These are phyloP conservation scores for Cladorrhinum sp. DNA, from an alignment of 2,329 filamentous ascomycete genomes.

Conservation along the genomic window DNA sequence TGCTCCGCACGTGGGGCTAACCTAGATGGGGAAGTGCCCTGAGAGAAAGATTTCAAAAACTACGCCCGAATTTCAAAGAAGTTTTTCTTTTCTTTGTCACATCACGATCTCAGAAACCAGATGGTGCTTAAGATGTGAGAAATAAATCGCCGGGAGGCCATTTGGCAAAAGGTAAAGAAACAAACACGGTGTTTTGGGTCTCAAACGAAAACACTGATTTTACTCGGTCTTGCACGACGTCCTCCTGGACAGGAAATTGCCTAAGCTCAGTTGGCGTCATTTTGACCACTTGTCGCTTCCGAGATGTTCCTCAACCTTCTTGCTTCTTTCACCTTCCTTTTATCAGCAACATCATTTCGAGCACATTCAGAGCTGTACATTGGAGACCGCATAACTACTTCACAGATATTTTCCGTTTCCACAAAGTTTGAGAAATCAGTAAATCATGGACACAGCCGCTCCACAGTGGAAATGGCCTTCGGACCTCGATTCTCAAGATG, in stretches of 20 bases:
- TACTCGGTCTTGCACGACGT: not conserved
- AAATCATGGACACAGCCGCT: slow-evolving; percentile 18
- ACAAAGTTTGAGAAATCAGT: not conserved
- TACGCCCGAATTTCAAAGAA: not conserved
- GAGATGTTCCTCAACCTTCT: slow-evolving; percentile 11
- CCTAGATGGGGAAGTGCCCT: slow-evolving; percentile 12
- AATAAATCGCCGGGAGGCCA: not conserved
- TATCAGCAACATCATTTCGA: not conserved
- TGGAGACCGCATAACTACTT: not conserved
- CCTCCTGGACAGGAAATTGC: slow-evolving; percentile 8
- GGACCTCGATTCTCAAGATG: slow-evolving; percentile 9
- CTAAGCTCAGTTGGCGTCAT: slow-evolving; percentile 18
- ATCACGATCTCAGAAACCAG: not conserved
- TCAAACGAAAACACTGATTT: not conserved
- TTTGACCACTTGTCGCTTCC: slow-evolving; percentile 19
- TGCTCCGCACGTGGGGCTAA: slow-evolving; percentile 9
- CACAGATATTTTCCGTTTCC: not conserved
- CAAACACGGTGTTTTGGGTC: not conserved
- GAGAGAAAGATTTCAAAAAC: slow-evolving; percentile 15
- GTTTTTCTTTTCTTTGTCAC: slow-evolving; percentile 6
- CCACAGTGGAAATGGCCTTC: slow-evolving; percentile 23
- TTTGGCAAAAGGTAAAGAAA: slow-evolving; percentile 1
- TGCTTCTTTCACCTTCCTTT: not conserved
- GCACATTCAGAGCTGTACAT: not conserved
- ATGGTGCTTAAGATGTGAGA: not conserved